Evolutionary conservation across 2,329 filamentous ascomycete species (phyloP).

Genomic region (Verticillium nubilum): DNA sequence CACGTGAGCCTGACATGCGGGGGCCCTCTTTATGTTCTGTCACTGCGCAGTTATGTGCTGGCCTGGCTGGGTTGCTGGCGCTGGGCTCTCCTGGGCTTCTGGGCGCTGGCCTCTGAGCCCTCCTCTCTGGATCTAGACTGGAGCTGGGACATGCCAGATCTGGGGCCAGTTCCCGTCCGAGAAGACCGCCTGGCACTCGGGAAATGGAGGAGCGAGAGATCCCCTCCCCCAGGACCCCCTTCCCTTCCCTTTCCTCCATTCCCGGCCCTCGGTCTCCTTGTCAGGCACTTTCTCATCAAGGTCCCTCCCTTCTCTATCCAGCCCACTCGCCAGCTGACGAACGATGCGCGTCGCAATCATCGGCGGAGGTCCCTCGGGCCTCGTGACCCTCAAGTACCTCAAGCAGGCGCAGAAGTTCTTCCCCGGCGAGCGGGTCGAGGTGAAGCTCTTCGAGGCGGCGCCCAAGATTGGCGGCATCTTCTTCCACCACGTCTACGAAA

Average conservation of each 20-base stretch:
- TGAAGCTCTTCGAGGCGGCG: conserved; percentile 37
- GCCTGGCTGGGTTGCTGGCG: not conserved
- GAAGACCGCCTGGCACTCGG: not conserved
- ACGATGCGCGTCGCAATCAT: conserved; percentile 34
- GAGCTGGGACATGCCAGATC: not conserved
- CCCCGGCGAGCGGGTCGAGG: conserved; percentile 30
- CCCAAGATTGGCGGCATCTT: conserved; percentile 41
- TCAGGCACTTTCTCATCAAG: not conserved
- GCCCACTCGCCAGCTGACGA: not conserved
- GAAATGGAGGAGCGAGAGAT: not conserved
- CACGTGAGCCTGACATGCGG: not conserved
- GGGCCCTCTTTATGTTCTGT: not conserved
- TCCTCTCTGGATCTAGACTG: not conserved
- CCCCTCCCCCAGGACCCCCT: not conserved
- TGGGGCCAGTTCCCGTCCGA: not conserved
- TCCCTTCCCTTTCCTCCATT: not conserved
- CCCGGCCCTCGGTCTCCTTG: not conserved
- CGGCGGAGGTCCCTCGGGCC: conserved; percentile 36
- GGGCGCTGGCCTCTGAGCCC: not conserved
- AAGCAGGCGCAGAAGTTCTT: conserved; percentile 30
- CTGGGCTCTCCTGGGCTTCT: not conserved
- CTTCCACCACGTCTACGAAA: conserved; percentile 39
- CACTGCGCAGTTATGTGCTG: not conserved
- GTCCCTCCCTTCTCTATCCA: not conserved
- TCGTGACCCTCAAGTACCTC: conserved; percentile 35